Conservation (phyloP, 225 moss, liverwort and hornwort genomes). For the Straminergon stramineum region DNA sequence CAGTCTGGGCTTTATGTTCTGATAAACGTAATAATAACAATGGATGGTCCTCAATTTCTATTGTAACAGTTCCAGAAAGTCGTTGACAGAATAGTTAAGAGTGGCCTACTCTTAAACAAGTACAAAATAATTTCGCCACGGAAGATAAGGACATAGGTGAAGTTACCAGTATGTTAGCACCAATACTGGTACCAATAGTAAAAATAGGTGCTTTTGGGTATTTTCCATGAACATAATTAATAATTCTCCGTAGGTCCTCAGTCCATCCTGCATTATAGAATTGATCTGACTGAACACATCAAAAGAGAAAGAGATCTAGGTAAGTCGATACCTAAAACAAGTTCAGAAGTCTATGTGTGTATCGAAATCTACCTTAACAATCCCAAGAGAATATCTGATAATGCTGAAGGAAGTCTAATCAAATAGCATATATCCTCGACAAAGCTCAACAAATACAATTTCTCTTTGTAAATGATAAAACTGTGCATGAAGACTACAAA, state of each 20-base stretch:
- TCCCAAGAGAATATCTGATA: neutral
- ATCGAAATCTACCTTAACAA: neutral
- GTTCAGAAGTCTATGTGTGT: neutral
- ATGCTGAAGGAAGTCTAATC: neutral
- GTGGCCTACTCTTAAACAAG: neutral
- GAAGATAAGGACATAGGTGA: neutral
- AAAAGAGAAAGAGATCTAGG: slow-evolving; percentile 4
- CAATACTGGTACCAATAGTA: slow-evolving; percentile 67
- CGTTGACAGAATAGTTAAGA: neutral
- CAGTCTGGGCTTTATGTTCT: neutral
- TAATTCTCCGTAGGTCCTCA: slow-evolving; percentile 70
- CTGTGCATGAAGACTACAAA: neutral
- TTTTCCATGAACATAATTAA: slow-evolving; percentile 54
- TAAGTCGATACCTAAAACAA: slow-evolving; percentile 1
- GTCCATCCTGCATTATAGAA: slow-evolving; percentile 98
- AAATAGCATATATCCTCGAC: neutral
- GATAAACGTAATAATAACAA: neutral
- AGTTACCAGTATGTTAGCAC: slow-evolving; percentile 85
- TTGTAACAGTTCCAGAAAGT: neutral
- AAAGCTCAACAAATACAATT: neutral
- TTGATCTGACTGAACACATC: slow-evolving; percentile 63
- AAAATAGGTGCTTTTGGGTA: slow-evolving; percentile 74
- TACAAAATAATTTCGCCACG: neutral
- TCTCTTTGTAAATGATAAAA: neutral
- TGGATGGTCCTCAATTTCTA: neutral